Base-by-base conservation (phyloP, 2,329 filamentous ascomycete genomes). In the Sporothrix luriei region DNA sequence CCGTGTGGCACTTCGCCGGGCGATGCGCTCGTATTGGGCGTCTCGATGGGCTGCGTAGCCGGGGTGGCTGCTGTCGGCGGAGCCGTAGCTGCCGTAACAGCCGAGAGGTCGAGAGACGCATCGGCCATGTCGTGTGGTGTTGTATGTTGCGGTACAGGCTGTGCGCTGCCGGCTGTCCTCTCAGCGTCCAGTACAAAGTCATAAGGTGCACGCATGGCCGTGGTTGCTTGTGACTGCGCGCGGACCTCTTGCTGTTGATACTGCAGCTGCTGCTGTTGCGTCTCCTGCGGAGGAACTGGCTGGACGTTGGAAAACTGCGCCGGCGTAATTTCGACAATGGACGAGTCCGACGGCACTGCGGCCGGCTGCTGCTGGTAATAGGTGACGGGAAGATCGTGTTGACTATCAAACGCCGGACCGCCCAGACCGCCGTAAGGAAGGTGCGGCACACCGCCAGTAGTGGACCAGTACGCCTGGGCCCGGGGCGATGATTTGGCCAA, bases 291-390 rank as follows among this genome's bases (percentile, higher is more conserved):
- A 6, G 24, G 61, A 13, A 10, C 24, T 9, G 40, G 24, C 48
- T 51, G 13, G 19, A 66, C 61, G 11, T 64, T 64, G 16, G 62
- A 67, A 24, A 72, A 72, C 46, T 72, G 71, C 4, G 61, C 49
- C 10, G 69, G 49, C 1, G 71, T 69, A 26, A 72, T 72, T 40
- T 72, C 71, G 10, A 72, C 57, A 26, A 72, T 49, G 19, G 71
- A 72, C 51, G 71, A 71, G 24, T 64, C 69, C 14, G 69, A 66
- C 21, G 61, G 29, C 2, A 49, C 19, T 24, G 29, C 54, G 4
- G 54, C 48, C 46, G 21, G n/a, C 29, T 55, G 40, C 29, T 55
- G 40, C 14, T 26, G 29, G 43, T 46, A 26, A 4, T 26, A 43
- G 55, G 38, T 6, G n/a, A 21, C 40, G 10, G 40, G 40, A 13